Percentiles rank a stretch among this genome's conserved stretches.
Conservation (phyloP, 2,329 filamentous ascomycete species). For the Fusarium tupiense region DNA sequence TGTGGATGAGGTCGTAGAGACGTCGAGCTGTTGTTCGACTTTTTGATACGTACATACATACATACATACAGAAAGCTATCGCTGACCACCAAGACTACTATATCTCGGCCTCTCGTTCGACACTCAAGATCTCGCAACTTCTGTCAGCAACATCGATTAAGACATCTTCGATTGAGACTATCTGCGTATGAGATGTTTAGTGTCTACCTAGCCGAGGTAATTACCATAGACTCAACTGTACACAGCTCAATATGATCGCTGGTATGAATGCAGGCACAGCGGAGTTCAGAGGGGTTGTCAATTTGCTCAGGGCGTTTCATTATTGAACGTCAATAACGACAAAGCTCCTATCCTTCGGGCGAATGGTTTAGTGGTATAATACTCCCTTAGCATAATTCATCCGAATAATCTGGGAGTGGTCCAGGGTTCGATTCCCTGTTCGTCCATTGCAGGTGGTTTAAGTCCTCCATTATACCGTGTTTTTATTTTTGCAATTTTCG, state of each 20-base stretch:
- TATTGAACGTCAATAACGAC: rapidly evolving
- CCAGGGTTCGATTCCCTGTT: slow-evolving; percentile 31
- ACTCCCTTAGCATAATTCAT: slow-evolving; percentile 27
- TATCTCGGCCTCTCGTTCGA: too few relatives aligned
- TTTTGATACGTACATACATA: too few relatives aligned
- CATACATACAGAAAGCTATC: background rate
- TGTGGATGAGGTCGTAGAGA: background rate
- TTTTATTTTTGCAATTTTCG: background rate
- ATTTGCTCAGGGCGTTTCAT: rapidly evolving
- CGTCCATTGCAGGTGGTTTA: slow-evolving; percentile 8
- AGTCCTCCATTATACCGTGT: background rate
- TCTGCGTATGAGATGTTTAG: rapidly evolving
- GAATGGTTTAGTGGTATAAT: slow-evolving; percentile 33
- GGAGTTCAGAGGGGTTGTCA: background rate
- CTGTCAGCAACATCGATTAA: background rate
- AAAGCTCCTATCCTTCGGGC: background rate
- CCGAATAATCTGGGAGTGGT: slow-evolving; percentile 21
- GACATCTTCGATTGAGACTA: background rate
- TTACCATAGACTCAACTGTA: rapidly evolving
- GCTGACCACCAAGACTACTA: background rate
- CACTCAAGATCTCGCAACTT: background rate
- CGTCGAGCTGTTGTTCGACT: rapidly evolving
- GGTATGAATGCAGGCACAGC: rapidly evolving
- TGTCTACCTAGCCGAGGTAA: rapidly evolving
- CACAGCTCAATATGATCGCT: background rate